Percentiles rank a stretch among this genome's conserved stretches.
Conservation (phyloP, 305 asterid genomes). For the Plantago coronopus region DNA sequence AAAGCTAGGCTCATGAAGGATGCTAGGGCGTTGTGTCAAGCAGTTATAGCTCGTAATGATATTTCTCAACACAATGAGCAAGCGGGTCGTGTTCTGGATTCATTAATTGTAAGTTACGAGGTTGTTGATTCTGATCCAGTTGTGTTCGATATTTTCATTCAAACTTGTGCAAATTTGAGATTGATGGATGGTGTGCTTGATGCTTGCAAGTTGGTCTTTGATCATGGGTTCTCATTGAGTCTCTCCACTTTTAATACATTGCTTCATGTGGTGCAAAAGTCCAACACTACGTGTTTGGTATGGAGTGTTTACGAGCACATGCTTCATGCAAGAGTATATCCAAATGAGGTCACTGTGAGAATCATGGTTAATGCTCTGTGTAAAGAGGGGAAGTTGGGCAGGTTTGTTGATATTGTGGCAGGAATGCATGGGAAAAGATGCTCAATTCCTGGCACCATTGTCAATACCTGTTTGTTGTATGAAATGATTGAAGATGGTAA, state of each 20-base stretch:
- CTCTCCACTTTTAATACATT: slow-evolving; percentile 54
- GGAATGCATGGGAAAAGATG: slow-evolving; percentile 67
- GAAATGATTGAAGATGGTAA: slow-evolving; percentile 52
- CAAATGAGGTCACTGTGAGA: slow-evolving; percentile 51
- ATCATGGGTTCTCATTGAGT: slow-evolving; percentile 49
- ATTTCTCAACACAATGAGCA: slow-evolving; percentile 21
- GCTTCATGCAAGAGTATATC: slow-evolving; percentile 42
- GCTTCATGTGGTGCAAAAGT: slow-evolving; percentile 59
- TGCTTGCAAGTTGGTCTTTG: slow-evolving; percentile 48
- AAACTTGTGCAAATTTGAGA: slow-evolving; percentile 67
- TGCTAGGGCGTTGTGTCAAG: slow-evolving; percentile 60
- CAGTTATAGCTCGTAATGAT: slow-evolving; percentile 30
- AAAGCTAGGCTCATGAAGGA: slow-evolving; percentile 63
- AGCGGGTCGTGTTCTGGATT: slow-evolving; percentile 37
- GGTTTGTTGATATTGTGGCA: slow-evolving; percentile 45
- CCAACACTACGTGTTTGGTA: slow-evolving; percentile 35
- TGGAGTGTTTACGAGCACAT: slow-evolving; percentile 66
- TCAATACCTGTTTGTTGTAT: slow-evolving; percentile 59
- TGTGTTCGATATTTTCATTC: slow-evolving; percentile 72
- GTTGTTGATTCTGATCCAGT: slow-evolving; percentile 53
- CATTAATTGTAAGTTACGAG: slow-evolving; percentile 45
- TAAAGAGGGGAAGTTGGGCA: slow-evolving; percentile 60
- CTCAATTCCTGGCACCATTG: slow-evolving; percentile 41
- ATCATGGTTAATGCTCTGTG: slow-evolving; percentile 61
- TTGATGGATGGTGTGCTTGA: slow-evolving; percentile 41